Evolutionary conservation across 805 yeast genomes (phyloP).

Genomic region (Sungouiozyma ichnusensis): DNA sequence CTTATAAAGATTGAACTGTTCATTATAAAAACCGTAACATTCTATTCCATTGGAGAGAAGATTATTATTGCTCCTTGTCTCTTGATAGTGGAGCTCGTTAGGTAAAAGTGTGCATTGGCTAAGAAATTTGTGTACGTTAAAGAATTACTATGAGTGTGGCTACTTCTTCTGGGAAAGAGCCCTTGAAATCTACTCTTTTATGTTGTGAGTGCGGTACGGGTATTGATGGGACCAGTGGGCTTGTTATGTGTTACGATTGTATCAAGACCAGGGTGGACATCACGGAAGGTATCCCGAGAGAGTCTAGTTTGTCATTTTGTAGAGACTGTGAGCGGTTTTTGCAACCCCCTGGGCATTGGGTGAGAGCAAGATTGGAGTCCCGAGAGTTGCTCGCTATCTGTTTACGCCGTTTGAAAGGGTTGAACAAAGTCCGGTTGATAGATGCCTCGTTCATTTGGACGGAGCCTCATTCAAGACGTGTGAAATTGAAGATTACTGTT

Average conservation of each 20-base stretch:
- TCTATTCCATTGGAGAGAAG: too few species aligned
- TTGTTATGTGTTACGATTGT: slow-evolving; percentile 96
- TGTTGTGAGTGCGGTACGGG: slow-evolving; percentile 99
- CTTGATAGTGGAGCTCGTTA: too few species aligned
- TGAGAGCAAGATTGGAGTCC: slow-evolving; percentile 79
- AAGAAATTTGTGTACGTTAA: neutral
- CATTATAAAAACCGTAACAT: too few species aligned
- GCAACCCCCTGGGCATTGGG: slow-evolving; percentile 94
- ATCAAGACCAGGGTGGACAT: slow-evolving; percentile 86
- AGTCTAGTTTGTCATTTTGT: slow-evolving; percentile 85
- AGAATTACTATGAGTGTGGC: neutral
- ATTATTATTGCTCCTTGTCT: too few species aligned
- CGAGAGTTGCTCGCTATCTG: slow-evolving; percentile 87
- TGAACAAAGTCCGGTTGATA: slow-evolving; percentile 71
- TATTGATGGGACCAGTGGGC: slow-evolving; percentile 87
- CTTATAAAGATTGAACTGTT: too few species aligned
- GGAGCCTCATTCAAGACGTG: slow-evolving; percentile 95
- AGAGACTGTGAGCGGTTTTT: slow-evolving; percentile 93
- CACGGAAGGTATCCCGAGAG: slow-evolving; percentile 89
- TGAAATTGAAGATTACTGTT: slow-evolving; percentile 80
- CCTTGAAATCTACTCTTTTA: slow-evolving; percentile 64
- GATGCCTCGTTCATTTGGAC: slow-evolving; percentile 98
- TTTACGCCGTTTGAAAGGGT: slow-evolving; percentile 76
- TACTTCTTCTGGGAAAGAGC: neutral
- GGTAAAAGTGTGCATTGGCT: too few species aligned